These are phyloP conservation scores for Heritiera fomes DNA, from an alignment of 345 rosid species.

Conservation along the genomic window DNA sequence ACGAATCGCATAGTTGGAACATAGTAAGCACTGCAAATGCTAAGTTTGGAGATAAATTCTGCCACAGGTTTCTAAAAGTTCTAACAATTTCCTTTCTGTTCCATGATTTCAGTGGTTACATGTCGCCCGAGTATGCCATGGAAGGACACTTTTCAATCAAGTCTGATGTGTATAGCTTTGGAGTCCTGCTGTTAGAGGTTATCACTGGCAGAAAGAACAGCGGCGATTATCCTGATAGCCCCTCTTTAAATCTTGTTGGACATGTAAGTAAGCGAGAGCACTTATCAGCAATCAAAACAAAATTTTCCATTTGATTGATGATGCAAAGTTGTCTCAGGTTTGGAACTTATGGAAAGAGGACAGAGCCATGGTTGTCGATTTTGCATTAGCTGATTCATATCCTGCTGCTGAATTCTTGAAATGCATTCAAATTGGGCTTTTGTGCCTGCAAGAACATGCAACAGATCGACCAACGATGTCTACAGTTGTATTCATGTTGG, in stretches of 20 bases:
- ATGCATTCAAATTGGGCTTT: conserved; percentile 58
- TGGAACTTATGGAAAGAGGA: conserved; percentile 57
- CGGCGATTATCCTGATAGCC: conserved; percentile 22
- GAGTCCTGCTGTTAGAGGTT: conserved; percentile 64
- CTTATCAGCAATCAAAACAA: neutral
- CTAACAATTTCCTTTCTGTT: neutral
- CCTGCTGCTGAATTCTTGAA: conserved; percentile 34
- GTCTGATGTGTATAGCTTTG: conserved; percentile 72
- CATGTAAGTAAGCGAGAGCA: conserved; percentile 45
- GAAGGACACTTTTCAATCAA: conserved; percentile 59
- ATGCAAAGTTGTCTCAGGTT: conserved; percentile 28
- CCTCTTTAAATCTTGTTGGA: conserved; percentile 43
- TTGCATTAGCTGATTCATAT: conserved; percentile 27
- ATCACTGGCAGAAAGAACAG: conserved; percentile 48
- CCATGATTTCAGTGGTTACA: conserved; percentile 53
- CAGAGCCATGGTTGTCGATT: conserved; percentile 37
- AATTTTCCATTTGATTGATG: neutral
- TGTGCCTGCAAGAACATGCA: conserved; percentile 62
- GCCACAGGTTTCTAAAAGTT: neutral
- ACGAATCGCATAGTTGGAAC: conserved; percentile 70
- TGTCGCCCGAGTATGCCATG: conserved; percentile 83
- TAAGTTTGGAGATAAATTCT: neutral
- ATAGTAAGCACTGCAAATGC: conserved; percentile 44
- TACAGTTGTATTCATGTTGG: conserved; percentile 46
- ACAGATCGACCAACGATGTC: conserved; percentile 55